phyloP scores from a whole-genome alignment of 768 basidiomycete species.

The Dendrothele bispora region DNA sequence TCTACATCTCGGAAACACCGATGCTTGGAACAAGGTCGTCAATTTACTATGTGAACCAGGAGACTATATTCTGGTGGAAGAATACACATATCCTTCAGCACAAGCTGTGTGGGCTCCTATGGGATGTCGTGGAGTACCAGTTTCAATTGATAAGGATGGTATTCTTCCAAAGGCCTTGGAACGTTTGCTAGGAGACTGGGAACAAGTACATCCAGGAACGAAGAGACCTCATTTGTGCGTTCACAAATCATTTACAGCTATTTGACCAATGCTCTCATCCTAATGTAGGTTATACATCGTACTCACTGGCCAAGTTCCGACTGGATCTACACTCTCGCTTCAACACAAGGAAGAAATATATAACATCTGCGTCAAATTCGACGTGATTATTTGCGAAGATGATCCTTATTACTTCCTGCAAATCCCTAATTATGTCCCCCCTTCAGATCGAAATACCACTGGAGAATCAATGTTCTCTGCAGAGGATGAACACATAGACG shows the following conservation, averaged over 20 bases:
- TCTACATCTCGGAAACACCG: slow-evolving; percentile 2
- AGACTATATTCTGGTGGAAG: slow-evolving; percentile 34
- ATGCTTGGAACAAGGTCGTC: slow-evolving; percentile 5
- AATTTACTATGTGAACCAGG: slow-evolving; percentile 3
- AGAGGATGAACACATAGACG: no score
- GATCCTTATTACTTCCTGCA: slow-evolving; percentile 54
- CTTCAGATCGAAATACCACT: not conserved
- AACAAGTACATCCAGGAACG: slow-evolving; percentile 36
- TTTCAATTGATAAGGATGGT: slow-evolving; percentile 49
- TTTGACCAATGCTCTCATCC: slow-evolving; percentile 16
- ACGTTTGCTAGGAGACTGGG: slow-evolving; percentile 39
- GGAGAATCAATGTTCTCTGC: slow-evolving; percentile 41
- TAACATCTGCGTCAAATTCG: slow-evolving; percentile 45
- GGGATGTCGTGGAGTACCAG: slow-evolving; percentile 39
- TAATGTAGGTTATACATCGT: slow-evolving; percentile 46
- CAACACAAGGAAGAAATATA: slow-evolving; percentile 50
- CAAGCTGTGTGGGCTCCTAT: slow-evolving; percentile 28
- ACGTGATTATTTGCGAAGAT: slow-evolving; percentile 52
- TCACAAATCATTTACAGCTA: not conserved
- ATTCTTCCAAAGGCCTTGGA: slow-evolving; percentile 52
- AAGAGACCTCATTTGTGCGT: slow-evolving; percentile 47
- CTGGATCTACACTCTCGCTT: slow-evolving; percentile 44
- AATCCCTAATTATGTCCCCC: slow-evolving; percentile 21
- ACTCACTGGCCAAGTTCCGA: slow-evolving; percentile 64
- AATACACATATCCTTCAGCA: slow-evolving; percentile 36